Evolutionary conservation across 352 stramenopile genomes (phyloP), one percentile per base, ranked within the genome.

Genomic region (Poterioochromonas sp.): DNA sequence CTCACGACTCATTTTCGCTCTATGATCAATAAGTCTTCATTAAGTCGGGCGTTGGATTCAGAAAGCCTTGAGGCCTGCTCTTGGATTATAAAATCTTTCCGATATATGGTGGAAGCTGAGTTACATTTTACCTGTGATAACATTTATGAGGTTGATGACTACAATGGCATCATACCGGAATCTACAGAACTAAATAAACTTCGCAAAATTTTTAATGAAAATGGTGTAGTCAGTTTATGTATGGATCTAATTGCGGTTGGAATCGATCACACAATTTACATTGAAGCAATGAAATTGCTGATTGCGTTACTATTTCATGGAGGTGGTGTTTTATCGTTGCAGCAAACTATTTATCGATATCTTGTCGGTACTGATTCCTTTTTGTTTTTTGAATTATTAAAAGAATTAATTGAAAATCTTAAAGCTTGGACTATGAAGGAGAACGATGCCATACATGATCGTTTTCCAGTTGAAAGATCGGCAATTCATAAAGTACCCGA

Each of bases 361-460:
- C 40, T 74, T 12, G 8, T 51, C 11, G 65, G 53, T 22, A 53
- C 37, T 35, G 65, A 74, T 35, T 74, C 65, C 1, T 18, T 35
- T 35, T 54, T 74, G 11, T 74, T 74, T n/a, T 74, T 74, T 54
- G 65, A 74, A 74, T 26, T 35, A n/a, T 32, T 74, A 37, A 51
- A 54, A 54, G 65, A 74, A 34, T 39, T 74, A 5, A 74, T 74
- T 54, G 65, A 74, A 54, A 29, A 53, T 35, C 3, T 58, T 18
- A 74, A 58, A 54, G 2, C 41, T 5, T 58, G 65, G 65, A 58
- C 34, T 39, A 15, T 18, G 8, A 32, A 39, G 18, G 65, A 74
- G 40, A 74, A 18, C 26, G 35, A 43, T 43, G 20, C 22, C 29
- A 32, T 32, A 32, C n/a, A n/a, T n/a, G n/a, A n/a, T n/a, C n/a